These are phyloP conservation scores for Paramyrothecium sp. DNA, from an alignment of 2,329 filamentous ascomycete species.

Conservation along the genomic window DNA sequence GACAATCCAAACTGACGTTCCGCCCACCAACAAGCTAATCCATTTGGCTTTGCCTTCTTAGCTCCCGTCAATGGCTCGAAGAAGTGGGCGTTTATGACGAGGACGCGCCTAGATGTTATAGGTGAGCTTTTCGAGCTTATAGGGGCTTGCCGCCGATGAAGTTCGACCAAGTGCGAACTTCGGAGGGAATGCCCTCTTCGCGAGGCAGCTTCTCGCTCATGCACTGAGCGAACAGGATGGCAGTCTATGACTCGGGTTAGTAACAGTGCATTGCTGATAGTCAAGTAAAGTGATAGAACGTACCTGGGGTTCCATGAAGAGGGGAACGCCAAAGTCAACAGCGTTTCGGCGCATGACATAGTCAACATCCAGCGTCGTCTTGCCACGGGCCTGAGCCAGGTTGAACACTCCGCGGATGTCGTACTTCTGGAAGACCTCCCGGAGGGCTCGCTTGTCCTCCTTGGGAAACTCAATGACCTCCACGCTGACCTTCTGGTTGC, in stretches of 20 bases:
- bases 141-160: conserved; percentile 86
- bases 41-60: too few relatives aligned
- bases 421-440: conserved; percentile 95
- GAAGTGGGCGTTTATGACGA: too few relatives aligned
- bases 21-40: neutral
- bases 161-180: conserved; percentile 93
- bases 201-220: conserved; percentile 96
- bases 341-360: conserved; percentile 99
- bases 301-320: conserved; percentile 99
- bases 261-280: conserved; percentile 3
- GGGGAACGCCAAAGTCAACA: conserved; percentile 94
- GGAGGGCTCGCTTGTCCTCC: conserved; percentile 89
- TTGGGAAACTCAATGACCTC: conserved; percentile 97
- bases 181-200: conserved; percentile 80
- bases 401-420: conserved; percentile 97
- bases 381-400: conserved; percentile 78
- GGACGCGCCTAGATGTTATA: too few relatives aligned
- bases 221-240: conserved; percentile 91
- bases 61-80: too few relatives aligned
- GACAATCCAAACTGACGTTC: neutral
- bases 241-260: conserved; percentile 65
- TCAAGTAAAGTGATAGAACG: conserved; percentile 25
- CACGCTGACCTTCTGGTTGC: conserved; percentile 67
- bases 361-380: conserved; percentile 85
- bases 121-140: conserved; percentile 39